These are phyloP conservation scores for Psidium guajava DNA, from an alignment of 345 rosid species.

Conservation along the genomic window DNA sequence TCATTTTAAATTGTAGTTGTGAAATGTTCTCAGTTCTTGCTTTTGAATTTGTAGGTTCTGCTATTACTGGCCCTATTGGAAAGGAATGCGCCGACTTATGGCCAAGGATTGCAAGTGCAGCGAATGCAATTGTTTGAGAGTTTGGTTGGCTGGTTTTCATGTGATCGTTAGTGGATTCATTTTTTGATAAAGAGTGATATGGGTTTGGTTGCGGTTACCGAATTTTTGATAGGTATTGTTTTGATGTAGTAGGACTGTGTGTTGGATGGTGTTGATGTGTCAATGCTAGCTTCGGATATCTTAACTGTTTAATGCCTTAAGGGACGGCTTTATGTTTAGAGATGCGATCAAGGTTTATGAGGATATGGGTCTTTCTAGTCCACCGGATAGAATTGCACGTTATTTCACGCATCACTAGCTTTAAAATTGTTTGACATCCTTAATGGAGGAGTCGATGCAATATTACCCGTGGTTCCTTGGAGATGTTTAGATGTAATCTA, in stretches of 20 bases:
- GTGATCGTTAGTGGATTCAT: background rate
- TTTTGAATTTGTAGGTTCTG: conserved; percentile 39
- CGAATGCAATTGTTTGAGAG: conserved; percentile 9
- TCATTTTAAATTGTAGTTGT: background rate
- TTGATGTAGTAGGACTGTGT: background rate
- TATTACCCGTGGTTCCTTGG: background rate
- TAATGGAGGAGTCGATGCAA: background rate
- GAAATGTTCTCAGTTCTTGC: background rate
- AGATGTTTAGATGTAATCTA: background rate
- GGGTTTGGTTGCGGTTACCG: background rate
- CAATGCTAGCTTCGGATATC: background rate
- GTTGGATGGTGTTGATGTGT: background rate
- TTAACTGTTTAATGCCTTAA: background rate
- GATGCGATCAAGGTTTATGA: background rate
- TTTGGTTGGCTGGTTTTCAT: background rate
- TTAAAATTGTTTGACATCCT: background rate
- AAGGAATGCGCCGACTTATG: conserved; percentile 81
- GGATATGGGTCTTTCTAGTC: background rate
- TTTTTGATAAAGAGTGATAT: background rate
- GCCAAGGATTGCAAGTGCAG: conserved; percentile 46
- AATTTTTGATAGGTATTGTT: background rate
- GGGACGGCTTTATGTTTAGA: background rate
- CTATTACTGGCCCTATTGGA: conserved; percentile 76
- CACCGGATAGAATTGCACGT: background rate
- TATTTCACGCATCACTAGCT: background rate